A percentile compares a stretch with the other conserved stretches of the same genome.
Conservation (phyloP, 2,329 filamentous ascomycete genomes). For the Stachybotrys elegans region DNA sequence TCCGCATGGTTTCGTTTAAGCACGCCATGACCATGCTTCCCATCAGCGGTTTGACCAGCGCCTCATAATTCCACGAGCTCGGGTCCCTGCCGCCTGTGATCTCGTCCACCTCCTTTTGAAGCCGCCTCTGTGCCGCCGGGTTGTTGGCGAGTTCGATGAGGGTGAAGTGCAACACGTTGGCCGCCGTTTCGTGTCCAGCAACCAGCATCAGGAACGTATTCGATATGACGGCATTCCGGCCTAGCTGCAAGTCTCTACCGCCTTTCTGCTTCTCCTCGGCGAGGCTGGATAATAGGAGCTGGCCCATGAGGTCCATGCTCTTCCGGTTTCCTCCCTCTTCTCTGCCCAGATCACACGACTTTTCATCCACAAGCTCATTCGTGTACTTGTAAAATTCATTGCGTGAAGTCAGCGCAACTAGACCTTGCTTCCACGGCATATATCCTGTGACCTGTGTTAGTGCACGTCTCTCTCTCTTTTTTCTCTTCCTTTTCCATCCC, state of each 20-base stretch:
- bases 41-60: slow-evolving; percentile 59
- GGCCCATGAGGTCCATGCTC: slow-evolving; percentile 49
- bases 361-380: slow-evolving; percentile 61
- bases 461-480: too few species aligned
- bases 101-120: slow-evolving; percentile 65
- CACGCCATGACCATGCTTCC: slow-evolving; percentile 67
- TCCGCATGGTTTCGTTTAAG: slow-evolving; percentile 71
- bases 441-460: slow-evolving; percentile 22
- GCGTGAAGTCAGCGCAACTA: slow-evolving; percentile 48
- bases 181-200: slow-evolving; percentile 77
- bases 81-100: slow-evolving; percentile 56
- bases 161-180: slow-evolving; percentile 68
- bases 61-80: slow-evolving; percentile 66
- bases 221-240: slow-evolving; percentile 62
- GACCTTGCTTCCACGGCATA: slow-evolving; percentile 47
- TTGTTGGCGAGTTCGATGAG: slow-evolving; percentile 64
- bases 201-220: slow-evolving; percentile 67
- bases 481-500: not conserved
- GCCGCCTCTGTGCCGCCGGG: slow-evolving; percentile 54
- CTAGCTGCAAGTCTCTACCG: slow-evolving; percentile 28
- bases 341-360: slow-evolving; percentile 37
- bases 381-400: slow-evolving; percentile 65
- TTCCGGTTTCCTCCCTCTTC: slow-evolving; percentile 31
- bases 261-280: slow-evolving; percentile 8
- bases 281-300: slow-evolving; percentile 39